Evolutionary conservation across 495 filamentous ascomycete genomes (phyloP), one percentile per base, ranked within the genome.

Genomic region (Hypoxylon cercidicola): DNA sequence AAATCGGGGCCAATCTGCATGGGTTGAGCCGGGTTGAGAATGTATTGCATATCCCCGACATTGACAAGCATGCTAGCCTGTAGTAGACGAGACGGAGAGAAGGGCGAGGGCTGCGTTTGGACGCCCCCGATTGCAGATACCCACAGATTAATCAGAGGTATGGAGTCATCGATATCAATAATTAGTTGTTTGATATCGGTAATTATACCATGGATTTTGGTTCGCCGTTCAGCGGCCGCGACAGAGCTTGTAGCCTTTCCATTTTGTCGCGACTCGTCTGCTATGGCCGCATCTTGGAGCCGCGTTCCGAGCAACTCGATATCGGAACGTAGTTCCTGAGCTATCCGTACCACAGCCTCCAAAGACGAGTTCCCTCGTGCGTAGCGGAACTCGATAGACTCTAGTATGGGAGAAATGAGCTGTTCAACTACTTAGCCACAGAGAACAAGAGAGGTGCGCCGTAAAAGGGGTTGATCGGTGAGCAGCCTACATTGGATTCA

Each of bases 41-140:
- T 84, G 74, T 96, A 98, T 60, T 93, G 90, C 0, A 88, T 88
- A 76, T 98, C 96, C 3, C 93, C 93, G 47, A 90, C 88, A 34
- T 88, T 96, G 32, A 99, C 84, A 60, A 97, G 91, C 20, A 92
- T 93, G 68, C 94, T 97, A 18, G 95, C 95, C 75, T 99, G 96
- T 48, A 99, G 78, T 50, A 99, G 75, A 20, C 96, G 85, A 7
- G 94, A 97, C 4, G 94, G 92, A 8, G 96, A 98, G 47, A 74
- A 74, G 0, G 62, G 55, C 1, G 71, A 72, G 1, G 62, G 41
- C 19, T 70, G 69, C 1, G 69, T 48, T 30, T 74, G 71, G 19
- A 98, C 89, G 4, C 91, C 92, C 0, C 96, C 96, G 4, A 96
- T 98, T 5, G 95, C 96, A 2, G 93, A 94, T 68, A 99, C 97